Base-by-base conservation (phyloP, 192 early-diverging fungal species). In the Coemansia sp. region DNA sequence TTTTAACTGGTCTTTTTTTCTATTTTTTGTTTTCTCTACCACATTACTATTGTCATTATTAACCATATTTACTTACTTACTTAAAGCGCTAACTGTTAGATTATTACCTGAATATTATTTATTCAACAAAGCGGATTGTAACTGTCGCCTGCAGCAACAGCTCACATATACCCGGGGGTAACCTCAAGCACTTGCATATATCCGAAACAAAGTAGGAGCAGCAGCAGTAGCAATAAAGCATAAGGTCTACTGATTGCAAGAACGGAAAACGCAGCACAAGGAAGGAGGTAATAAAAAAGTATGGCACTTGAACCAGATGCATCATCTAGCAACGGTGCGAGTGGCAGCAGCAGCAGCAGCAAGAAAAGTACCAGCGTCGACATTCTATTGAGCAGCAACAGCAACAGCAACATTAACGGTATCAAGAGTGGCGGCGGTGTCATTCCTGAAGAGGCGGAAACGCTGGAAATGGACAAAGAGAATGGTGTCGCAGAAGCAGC, bases 251-350 rank as follows among this genome's bases (percentile, higher is more conserved):
- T 26, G 26, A 26, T 26, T 26, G 1, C 26, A 26, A 26, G 26
- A 26, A 26, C 26, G 26, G 26, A 26, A 26, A 26, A 26, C 26
- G 3, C 26, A 3, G 26, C 3, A 26, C 26, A 26, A 26, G 3
- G 26, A 26, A 21, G 9, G 52, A 2, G 21, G 23, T 54, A 54
- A 23, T n/a, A 18, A 50, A 6, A 50, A 50, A 39, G 5, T 13
- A 68, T 68, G 66, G 66, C 57, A n/a, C 45, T 68, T 16, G 58
- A 68, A 19, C 66, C 66, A 40, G 66, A 68, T 26, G 66, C 45
- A 9, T 67, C 65, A 19, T 41, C 65, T 5, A 10, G 42, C 13
- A 41, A 47, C 48, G 39, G 13, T 13, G 39, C 15, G 56, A 48
- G 32, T 43, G 13, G 32, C 39, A 64, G 47, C 26, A 21, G 16